Percentiles rank a stretch among this genome's conserved stretches.
phyloP scores from a whole-genome alignment of 1,139 yeast species.

The Blastobotrys malaysiensis region DNA sequence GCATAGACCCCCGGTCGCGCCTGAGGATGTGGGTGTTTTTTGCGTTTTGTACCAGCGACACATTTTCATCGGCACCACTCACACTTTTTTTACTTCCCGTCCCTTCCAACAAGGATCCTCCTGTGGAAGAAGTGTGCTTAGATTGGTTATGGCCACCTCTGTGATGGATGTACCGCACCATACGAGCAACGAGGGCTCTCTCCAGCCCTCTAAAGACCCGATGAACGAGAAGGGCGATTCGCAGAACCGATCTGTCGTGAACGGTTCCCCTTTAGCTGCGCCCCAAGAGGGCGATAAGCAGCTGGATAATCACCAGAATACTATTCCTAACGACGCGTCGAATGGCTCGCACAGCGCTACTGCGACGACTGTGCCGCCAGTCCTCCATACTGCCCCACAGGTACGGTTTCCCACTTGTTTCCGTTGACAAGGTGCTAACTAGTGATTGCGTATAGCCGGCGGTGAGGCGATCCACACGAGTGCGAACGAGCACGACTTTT shows the following conservation, averaged over 20 bases:
- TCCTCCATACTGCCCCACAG: not conserved
- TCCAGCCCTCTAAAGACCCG: not conserved
- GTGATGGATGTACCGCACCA: not conserved
- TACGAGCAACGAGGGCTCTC: not conserved
- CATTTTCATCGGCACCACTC: not conserved
- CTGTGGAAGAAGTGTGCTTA: not conserved
- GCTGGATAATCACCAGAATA: not conserved
- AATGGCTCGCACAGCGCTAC: not conserved
- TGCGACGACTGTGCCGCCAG: not conserved
- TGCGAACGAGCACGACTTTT: constrained; percentile 20
- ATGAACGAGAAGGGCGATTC: not conserved
- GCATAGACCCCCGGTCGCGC: not conserved
- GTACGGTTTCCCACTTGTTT: not conserved
- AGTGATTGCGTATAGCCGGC: not conserved
- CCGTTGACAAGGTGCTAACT: not conserved
- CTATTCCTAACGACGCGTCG: not conserved
- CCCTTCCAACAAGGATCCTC: not conserved
- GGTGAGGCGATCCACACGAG: constrained; percentile 19
- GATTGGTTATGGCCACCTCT: not conserved
- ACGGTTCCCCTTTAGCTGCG: not conserved
- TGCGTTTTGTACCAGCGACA: not conserved
- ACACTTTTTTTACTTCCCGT: not conserved
- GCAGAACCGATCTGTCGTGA: not conserved
- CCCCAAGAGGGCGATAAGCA: not conserved
- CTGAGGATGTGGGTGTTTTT: not conserved